These are phyloP conservation scores for Protomyces gravidus DNA, from an alignment of 1,139 yeast genomes.

Conservation along the genomic window DNA sequence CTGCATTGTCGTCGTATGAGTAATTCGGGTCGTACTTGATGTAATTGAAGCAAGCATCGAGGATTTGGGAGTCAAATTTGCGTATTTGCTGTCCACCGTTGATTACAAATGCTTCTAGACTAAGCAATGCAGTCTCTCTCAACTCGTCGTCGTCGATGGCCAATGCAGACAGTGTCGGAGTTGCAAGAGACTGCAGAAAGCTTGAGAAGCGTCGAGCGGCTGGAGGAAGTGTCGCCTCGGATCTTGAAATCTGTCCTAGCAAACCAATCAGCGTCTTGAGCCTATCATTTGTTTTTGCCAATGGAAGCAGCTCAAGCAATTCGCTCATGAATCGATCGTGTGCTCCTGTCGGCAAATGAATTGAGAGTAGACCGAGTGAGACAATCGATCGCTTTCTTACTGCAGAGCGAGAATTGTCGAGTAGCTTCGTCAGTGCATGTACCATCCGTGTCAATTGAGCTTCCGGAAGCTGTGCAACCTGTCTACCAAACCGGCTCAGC, in stretches of 20 bases:
- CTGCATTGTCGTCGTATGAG: constrained; percentile 40
- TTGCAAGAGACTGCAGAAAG: constrained; percentile 35
- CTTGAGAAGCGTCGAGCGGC: constrained; percentile 38
- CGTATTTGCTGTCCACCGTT: constrained; percentile 37
- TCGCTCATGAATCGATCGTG: constrained; percentile 37
- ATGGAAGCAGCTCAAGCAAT: constrained; percentile 34
- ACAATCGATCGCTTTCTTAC: constrained; percentile 47
- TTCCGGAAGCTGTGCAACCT: constrained; percentile 40
- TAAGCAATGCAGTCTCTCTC: constrained; percentile 39
- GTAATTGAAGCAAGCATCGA: constrained; percentile 45
- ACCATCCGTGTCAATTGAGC: constrained; percentile 40
- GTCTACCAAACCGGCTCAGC: constrained; percentile 52
- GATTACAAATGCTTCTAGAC: constrained; percentile 39
- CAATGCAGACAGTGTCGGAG: constrained; percentile 36
- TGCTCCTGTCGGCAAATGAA: constrained; percentile 40
- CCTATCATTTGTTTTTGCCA: constrained; percentile 32
- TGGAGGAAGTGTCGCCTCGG: constrained; percentile 35
- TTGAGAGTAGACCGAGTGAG: constrained; percentile 52
- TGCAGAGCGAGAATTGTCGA: constrained; percentile 37
- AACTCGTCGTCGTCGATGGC: constrained; percentile 37
- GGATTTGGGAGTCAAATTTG: constrained; percentile 39
- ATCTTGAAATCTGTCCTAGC: constrained; percentile 34
- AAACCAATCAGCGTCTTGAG: constrained; percentile 36
- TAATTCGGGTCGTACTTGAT: constrained; percentile 57
- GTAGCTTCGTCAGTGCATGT: constrained; percentile 35